phyloP scores from a whole-genome alignment of 306 rosid genomes.

The Acacia melanoxylon region DNA sequence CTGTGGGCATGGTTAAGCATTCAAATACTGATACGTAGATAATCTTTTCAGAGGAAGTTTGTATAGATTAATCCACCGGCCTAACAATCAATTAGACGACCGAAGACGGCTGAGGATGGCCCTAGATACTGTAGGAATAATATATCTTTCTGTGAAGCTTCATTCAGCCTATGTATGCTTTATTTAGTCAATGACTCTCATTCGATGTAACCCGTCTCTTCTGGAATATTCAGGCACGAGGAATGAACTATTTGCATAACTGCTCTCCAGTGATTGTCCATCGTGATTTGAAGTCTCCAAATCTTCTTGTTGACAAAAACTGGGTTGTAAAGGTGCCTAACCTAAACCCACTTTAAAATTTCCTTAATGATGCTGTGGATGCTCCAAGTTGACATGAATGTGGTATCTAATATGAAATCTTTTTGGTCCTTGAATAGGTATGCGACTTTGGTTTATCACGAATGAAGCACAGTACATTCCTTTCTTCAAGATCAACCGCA shows the following conservation, averaged over 20 bases:
- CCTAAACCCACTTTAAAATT: constrained; percentile 23
- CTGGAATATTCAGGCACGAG: constrained; percentile 78
- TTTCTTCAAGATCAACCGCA: constrained; percentile 96
- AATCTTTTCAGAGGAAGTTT: constrained; percentile 88
- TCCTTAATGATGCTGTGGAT: constrained; percentile 2
- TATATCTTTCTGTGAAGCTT: constrained; percentile 31
- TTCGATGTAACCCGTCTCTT: constrained; percentile 17
- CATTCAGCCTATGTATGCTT: constrained; percentile 5
- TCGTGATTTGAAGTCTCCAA: constrained; percentile 98
- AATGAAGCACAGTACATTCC: constrained; percentile 92
- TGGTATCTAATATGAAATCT: constrained; percentile 1
- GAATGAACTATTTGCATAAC: constrained; percentile 97
- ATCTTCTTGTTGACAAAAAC: constrained; percentile 93
- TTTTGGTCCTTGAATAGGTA: constrained; percentile 56
- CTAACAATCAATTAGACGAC: constrained; percentile 95
- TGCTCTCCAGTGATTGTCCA: constrained; percentile 88
- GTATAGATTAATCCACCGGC: constrained; percentile 95
- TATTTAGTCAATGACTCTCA: constrained; percentile 26
- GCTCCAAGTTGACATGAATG: constrained; percentile 31
- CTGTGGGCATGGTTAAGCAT: constrained; percentile 25
- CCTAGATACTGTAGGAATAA: constrained; percentile 79
- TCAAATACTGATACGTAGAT: constrained; percentile 40
- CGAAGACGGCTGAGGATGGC: constrained; percentile 97
- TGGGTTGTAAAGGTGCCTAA: constrained; percentile 92
- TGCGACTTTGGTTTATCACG: constrained; percentile 94